phyloP scores from a whole-genome alignment of 441 rosid genomes.

The Arabidopsis lyrata region DNA sequence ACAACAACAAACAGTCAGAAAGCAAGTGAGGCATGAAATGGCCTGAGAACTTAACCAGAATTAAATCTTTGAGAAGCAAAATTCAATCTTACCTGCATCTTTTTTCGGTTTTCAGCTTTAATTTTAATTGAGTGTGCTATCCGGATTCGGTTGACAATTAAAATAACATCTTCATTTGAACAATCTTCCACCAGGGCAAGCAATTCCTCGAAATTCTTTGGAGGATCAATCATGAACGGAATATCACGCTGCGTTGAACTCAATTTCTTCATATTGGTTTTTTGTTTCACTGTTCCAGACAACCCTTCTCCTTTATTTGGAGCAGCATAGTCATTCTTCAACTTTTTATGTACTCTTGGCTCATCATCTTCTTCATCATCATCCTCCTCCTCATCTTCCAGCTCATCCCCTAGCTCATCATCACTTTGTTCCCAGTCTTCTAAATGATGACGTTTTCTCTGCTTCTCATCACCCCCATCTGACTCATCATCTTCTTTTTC shows the following conservation, averaged over 20 bases:
- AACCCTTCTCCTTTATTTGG: conserved; percentile 22
- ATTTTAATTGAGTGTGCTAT: conserved; percentile 72
- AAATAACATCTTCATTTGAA: conserved; percentile 61
- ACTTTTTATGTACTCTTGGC: conserved; percentile 44
- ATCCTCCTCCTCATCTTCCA: conserved; percentile 61
- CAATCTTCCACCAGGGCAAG: conserved; percentile 55
- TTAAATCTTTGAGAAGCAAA: conserved; percentile 7
- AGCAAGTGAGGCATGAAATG: conserved; percentile 15
- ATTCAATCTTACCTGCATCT: conserved; percentile 79
- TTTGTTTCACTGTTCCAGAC: conserved; percentile 35
- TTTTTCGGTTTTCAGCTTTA: conserved; percentile 91
- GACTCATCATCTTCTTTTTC: conserved; percentile 46
- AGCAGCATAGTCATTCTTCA: conserved; percentile 44
- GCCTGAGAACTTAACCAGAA: conserved; percentile 11
- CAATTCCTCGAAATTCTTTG: conserved; percentile 74
- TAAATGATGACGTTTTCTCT: conserved; percentile 49
- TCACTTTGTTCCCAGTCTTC: conserved; percentile 97
- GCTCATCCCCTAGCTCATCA: conserved; percentile 64
- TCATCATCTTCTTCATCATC: conserved; percentile 44
- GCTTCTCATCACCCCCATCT: conserved; percentile 47
- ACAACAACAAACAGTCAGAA: conserved; percentile 29
- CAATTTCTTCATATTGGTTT: conserved; percentile 45
- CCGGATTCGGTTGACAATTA: conserved; percentile 68
- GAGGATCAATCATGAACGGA: conserved; percentile 82
- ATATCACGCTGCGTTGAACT: conserved; percentile 53